Evolutionary conservation across 805 yeast genomes (phyloP), one percentile per base, ranked within the genome.

Genomic region (Metschnikowia reukaufii): DNA sequence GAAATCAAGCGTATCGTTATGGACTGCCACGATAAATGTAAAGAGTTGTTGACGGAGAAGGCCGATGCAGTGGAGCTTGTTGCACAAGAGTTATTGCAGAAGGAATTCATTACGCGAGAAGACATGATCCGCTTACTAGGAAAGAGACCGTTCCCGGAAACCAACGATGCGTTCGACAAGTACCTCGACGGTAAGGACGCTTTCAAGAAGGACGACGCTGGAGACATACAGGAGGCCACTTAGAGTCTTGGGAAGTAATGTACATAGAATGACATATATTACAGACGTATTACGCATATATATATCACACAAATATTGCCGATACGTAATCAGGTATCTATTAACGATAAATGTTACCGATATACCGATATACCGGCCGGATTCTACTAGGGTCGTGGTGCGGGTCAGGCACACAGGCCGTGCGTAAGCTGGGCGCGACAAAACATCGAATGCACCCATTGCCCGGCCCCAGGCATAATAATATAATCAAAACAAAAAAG

Each of bases 91-190:
- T 74, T 94, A 52, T 77, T 92, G 60, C 68, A 76, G 45, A 90
- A 92, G 65, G 99, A 94, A 66, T 96, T 89, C 13, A 77, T 94
- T 21, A 88, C 96, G 4, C 81, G 99, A 65, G 95, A 88, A 58
- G 99, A 94, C 62, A 89, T 94, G 95, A 83, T 91, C 48, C 76
- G 87, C 44, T 64, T 94, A 44, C 69, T 94, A 39, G 99, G 99
- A 10, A 86, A 86, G 64, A 79, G 99, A 52, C 97, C 96, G 10
- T 94, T 86, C 76, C 85, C 88, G 18, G 96, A 90, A 63, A 83
- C 80, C 53, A 90, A 88, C 60, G 96, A 88, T 57, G 97, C 96
- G 4, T 89, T 90, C 67, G 89, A 88, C 66, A 86, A 86, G 66
- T 85, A 86, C 56, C 68, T 81, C 45, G 80, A 71, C 42, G 74